Evolutionary conservation across 306 rosid species (phyloP).

Genomic region (Cicer cuneatum): DNA sequence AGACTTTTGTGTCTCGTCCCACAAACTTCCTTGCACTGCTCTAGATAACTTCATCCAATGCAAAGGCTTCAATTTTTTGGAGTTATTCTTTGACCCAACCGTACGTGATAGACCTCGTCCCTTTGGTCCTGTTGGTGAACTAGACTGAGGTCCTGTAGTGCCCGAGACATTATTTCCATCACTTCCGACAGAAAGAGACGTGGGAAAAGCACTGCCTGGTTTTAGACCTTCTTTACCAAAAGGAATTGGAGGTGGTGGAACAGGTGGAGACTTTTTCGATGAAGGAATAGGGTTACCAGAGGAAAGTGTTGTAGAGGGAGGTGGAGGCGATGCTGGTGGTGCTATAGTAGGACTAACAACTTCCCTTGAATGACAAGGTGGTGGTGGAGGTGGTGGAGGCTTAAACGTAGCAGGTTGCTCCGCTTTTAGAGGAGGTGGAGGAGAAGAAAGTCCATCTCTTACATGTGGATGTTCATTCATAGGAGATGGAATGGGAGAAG

Average conservation of each 20-base stretch:
- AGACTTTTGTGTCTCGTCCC: slow-evolving; percentile 90
- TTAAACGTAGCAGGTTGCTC: slow-evolving; percentile 36
- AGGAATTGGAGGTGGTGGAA: slow-evolving; percentile 77
- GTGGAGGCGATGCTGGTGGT: slow-evolving; percentile 50
- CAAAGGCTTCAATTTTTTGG: slow-evolving; percentile 87
- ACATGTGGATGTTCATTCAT: slow-evolving; percentile 20
- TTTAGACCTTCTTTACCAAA: slow-evolving; percentile 53
- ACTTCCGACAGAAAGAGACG: slow-evolving; percentile 34
- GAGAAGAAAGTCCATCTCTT: slow-evolving; percentile 29
- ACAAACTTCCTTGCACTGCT: slow-evolving; percentile 90
- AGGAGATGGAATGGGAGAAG: slow-evolving; percentile 45
- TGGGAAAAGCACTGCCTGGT: slow-evolving; percentile 38
- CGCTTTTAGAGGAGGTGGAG: slow-evolving; percentile 42
- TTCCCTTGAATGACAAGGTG: slow-evolving; percentile 49
- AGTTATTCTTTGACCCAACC: slow-evolving; percentile 51
- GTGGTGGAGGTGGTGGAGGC: slow-evolving; percentile 55
- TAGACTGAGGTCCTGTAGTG: slow-evolving; percentile 49
- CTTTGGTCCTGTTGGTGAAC: slow-evolving; percentile 50
- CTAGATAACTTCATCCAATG: slow-evolving; percentile 89
- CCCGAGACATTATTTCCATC: slow-evolving; percentile 47
- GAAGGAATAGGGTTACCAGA: slow-evolving; percentile 43
- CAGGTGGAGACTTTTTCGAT: slow-evolving; percentile 41
- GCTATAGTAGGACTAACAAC: slow-evolving; percentile 40
- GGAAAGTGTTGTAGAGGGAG: slow-evolving; percentile 42
- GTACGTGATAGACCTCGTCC: slow-evolving; percentile 64